Evolutionary conservation across 768 basidiomycete genomes (phyloP).

Genomic region (Podaxis rugospora): DNA sequence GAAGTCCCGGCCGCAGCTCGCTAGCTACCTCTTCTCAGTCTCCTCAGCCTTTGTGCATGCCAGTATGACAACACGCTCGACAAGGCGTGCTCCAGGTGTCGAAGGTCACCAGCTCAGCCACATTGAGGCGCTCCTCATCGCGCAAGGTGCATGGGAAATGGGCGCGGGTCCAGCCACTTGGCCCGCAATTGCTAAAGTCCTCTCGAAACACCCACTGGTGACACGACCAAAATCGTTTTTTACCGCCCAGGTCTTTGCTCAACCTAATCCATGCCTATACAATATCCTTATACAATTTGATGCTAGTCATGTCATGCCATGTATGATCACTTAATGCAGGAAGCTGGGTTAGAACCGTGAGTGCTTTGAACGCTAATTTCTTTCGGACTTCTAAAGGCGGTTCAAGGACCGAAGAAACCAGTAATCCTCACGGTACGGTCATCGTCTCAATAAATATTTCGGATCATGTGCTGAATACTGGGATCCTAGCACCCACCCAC

Average conservation of each 20-base stretch:
- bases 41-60: not conserved
- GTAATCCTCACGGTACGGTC: conserved; percentile 47
- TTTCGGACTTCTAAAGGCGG: not conserved
- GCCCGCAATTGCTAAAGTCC: conserved; percentile 58
- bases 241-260: conserved; percentile 49
- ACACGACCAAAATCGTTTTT: conserved; percentile 62
- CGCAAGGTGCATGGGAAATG: conserved; percentile 83
- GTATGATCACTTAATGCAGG: conserved; percentile 66
- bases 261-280: conserved; percentile 18
- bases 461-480: conserved; percentile 8
- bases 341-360: conserved; percentile 62
- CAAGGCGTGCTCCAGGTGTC: conserved; percentile 20
- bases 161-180: conserved; percentile 56
- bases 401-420: conserved; percentile 46
- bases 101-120: conserved; percentile 20
- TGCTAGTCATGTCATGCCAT: conserved; percentile 61
- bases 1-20: not conserved
- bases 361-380: conserved; percentile 18
- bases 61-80: conserved; percentile 28
- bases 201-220: conserved; percentile 69
- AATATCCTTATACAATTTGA: conserved; percentile 8
- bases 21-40: not conserved
- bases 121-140: conserved; percentile 74
- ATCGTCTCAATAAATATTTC: not conserved
- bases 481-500: conserved; percentile 52